Evolutionary conservation across 805 yeast genomes (phyloP), one percentile per base, ranked within the genome.

Genomic region (Metschnikowia colocasiae): DNA sequence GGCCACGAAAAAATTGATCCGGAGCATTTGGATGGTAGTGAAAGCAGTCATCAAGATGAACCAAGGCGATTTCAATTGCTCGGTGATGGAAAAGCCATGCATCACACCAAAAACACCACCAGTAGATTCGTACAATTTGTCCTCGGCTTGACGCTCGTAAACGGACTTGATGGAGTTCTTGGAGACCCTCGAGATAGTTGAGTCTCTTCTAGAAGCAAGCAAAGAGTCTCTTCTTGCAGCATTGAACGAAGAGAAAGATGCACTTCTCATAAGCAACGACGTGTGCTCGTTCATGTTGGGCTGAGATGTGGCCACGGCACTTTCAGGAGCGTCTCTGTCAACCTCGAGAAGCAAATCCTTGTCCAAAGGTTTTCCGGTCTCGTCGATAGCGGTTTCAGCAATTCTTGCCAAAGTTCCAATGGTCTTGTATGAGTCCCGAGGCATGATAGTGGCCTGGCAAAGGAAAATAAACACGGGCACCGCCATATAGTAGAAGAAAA

Each of bases 1-100:
- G 7, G 97, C 97, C 46, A 91, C 94, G 65, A 89, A 92, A 65
- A 87, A 92, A 69, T 91, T 91, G 56, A 91, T 84, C 62, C 97
- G 75, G 37, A 92, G 75, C 97, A 91, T 91, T 64, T 89, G 95
- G 48, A 91, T 77, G 2, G 91, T 79, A 5, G 96, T 86, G 64
- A 90, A 87, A 2, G 80, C 60, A 22, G 87, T 79, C 86, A 89
- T 85, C 47, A 90, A 66, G 41, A 75, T 59, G 62, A 90, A 92
- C 94, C 96, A 89, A 3, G 85, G 77, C 4, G 87, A 74, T 38
- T 61, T 66, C 50, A 81, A 67, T 58, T 82, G 87, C 30, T 67
- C 71, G 6, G 50, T 46, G 6, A 80, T 76, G 1, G 81, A 51
- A 38, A 70, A 65, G 4, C 83, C 86, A 63, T 92, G 96, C 63